Conservation (phyloP, 805 yeast species). For the Candida boleticola region DNA sequence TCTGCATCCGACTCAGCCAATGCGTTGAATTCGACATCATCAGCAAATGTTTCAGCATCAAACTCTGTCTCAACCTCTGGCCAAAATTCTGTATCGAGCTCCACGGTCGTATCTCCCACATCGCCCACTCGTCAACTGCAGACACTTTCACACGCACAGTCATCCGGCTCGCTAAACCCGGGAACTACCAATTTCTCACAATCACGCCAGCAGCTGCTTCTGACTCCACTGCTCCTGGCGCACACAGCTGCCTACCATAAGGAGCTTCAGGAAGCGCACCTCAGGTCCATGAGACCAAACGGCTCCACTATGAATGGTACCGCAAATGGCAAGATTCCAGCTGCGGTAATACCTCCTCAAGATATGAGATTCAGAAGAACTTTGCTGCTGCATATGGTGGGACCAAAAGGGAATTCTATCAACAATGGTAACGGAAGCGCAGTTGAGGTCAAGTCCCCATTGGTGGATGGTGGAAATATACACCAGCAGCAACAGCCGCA, state of each 20-base stretch:
- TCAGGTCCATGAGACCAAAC: constrained; percentile 2
- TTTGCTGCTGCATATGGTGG: constrained; percentile 1
- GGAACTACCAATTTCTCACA: background rate
- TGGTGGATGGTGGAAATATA: too few species aligned
- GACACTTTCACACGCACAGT: background rate
- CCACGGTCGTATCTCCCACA: background rate
- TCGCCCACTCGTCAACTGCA: background rate
- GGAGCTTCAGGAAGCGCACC: constrained; percentile 1
- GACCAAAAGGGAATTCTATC: background rate
- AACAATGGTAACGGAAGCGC: background rate
- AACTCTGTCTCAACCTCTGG: background rate
- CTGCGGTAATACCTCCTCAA: constrained; percentile 25
- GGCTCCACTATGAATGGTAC: too few species aligned
- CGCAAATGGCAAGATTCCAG: constrained; percentile 12
- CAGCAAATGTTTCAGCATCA: background rate
- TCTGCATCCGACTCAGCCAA: background rate
- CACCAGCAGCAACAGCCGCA: constrained; percentile 10
- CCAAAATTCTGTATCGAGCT: too few species aligned
- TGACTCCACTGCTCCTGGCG: constrained; percentile 1
- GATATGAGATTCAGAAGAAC: constrained; percentile 20
- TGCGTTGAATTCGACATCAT: background rate
- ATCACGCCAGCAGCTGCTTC: background rate
- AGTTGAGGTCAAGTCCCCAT: background rate
- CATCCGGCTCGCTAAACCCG: background rate
- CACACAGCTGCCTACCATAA: constrained; percentile 8